These are phyloP conservation scores for sorghum (Sorghum bicolor) DNA, from an alignment of 176 grass and related monocot genomes.

Conservation along the genomic window Sorghum_bicolor_NCBIv3 NC_012870.2:75110001-75110500, in stretches of 20 bases:
- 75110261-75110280: not conserved
- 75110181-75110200: constrained; percentile 66
- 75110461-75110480: not conserved
- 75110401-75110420: not conserved
- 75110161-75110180: constrained; percentile 57
- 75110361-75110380: not conserved
- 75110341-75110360: constrained; percentile 1
- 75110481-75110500: not conserved
- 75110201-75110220: constrained; percentile 20
- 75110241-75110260: not conserved
- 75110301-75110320: not conserved
- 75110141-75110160: constrained; percentile 99
- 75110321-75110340: constrained; percentile 1
- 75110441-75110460: not conserved
- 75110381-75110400: not conserved
- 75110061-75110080: constrained; percentile 68
- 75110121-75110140: constrained; percentile 92
- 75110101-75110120: constrained; percentile 88
- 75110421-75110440: not conserved
- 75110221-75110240: not conserved
- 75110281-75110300: constrained; percentile 17
- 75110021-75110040: constrained; percentile 89
- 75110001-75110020: constrained; percentile 84
- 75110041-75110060: constrained; percentile 80
- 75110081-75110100: constrained; percentile 59